phyloP scores from a whole-genome alignment of 1,284 basidiomycete genomes.

The Phylloboletellus chloephorus region DNA sequence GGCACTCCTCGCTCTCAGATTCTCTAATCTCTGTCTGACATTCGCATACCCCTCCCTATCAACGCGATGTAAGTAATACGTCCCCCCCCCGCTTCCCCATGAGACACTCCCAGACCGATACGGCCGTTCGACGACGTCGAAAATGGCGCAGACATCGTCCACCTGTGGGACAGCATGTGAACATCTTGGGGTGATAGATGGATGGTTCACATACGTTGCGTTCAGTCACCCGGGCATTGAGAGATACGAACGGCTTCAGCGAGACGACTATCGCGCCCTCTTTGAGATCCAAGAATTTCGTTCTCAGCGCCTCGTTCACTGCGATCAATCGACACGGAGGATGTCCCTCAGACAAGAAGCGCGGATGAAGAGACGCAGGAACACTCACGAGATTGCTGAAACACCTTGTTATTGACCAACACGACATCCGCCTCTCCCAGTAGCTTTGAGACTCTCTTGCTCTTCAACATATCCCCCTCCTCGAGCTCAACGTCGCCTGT shows the following conservation, averaged over 20 bases:
- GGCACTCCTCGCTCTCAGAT: constrained; percentile 31
- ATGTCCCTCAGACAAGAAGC: constrained; percentile 2
- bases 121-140: constrained; percentile 61
- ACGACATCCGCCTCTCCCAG: constrained; percentile 68
- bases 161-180: constrained; percentile 35
- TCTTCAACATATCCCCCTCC: constrained; percentile 67
- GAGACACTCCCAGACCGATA: constrained; percentile 70
- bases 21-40: constrained; percentile 50
- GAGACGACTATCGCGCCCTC: constrained; percentile 78
- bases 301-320: constrained; percentile 71
- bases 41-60: constrained; percentile 63
- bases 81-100: constrained; percentile 64
- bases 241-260: constrained; percentile 61
- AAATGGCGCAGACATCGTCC: constrained; percentile 71
- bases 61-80: constrained; percentile 69
- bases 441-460: constrained; percentile 52
- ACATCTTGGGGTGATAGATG: constrained; percentile 4
- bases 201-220: constrained; percentile 53
- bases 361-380: background rate
- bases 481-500: constrained; percentile 67
- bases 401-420: constrained; percentile 76
- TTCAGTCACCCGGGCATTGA: constrained; percentile 63
- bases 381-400: constrained; percentile 59
- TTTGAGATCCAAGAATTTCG: constrained; percentile 73
- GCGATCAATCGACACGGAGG: background rate